Evolutionary conservation across 805 yeast genomes (phyloP), one percentile per base, ranked within the genome.

Genomic region (Candida hispaniensis): DNA sequence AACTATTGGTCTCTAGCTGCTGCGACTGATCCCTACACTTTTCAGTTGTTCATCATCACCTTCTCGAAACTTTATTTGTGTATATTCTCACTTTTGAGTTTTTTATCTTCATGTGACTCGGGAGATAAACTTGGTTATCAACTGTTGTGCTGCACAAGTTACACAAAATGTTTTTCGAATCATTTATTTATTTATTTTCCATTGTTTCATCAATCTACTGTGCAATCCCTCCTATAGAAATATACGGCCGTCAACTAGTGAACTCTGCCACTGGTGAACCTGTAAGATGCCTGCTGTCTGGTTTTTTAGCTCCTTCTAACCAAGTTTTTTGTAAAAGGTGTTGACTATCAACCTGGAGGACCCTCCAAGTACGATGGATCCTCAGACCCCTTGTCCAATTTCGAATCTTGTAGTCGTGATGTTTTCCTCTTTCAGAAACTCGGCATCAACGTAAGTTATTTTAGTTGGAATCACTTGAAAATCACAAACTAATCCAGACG

Each of bases 341-440:
- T 86, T 13, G 97, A 82, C 56, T 86, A 86, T 59, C 96, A 86
- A 55, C 95, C 95, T 0, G 94, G 94, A 40, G 95, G 95, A 5
- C 77, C 93, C 3, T 79, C 93, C 9, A 69, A 77, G 43, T 62
- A 78, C 42, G 22, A 17, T 17, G 36, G 36, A 7, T 22, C 22
- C 4, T 67, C 74, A 4, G 96, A 88, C 54, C 93, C 96, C 2
- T 61, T 88, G 48, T 79, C 82, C 1, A 93, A 83, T 26, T 62
- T 66, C 7, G 58, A 55, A 1, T 61, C 71, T 2, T 88, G 97
- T 59, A 55, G 69, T 35, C 64, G 96, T 49, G 97, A 88, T 50
- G 67, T 86, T 39, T 75, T 78, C n/a, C 71, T 75, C 47, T 54
- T 60, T 48, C 28, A 71, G 42, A 54, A 54, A 8, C 64, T 86